Conservation (phyloP, 2,329 filamentous ascomycete genomes). For the Claviceps purpurea region DNA sequence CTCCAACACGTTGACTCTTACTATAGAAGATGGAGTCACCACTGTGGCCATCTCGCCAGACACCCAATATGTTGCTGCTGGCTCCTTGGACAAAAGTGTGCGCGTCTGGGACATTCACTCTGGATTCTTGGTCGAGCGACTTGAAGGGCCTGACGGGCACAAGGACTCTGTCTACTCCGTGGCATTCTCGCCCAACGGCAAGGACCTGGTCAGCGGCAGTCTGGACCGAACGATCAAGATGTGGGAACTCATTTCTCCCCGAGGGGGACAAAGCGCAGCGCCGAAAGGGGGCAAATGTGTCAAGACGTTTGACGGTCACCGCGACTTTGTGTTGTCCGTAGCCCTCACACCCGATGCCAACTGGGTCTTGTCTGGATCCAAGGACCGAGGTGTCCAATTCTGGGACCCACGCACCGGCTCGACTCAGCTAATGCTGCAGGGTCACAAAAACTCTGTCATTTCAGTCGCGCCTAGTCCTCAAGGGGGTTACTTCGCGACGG, state of each 20-base stretch:
- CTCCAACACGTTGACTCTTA: conserved; percentile 69
- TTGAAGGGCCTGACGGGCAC: conserved; percentile 87
- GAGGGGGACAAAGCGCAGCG: conserved; percentile 50
- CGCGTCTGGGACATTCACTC: conserved; percentile 88
- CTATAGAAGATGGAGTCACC: conserved; percentile 92
- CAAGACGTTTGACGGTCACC: conserved; percentile 93
- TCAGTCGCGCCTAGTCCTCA: conserved; percentile 88
- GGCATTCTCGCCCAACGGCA: conserved; percentile 86
- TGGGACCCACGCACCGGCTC: conserved; percentile 92
- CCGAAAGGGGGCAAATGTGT: conserved; percentile 85
- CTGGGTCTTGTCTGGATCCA: conserved; percentile 95
- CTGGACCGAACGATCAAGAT: conserved; percentile 98
- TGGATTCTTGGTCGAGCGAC: conserved; percentile 76
- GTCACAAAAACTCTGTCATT: conserved; percentile 97
- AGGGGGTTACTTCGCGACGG: conserved; percentile 83
- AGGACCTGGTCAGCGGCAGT: conserved; percentile 86
- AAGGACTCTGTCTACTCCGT: conserved; percentile 96
- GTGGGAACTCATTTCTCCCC: conserved; percentile 78
- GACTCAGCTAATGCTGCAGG: conserved; percentile 95
- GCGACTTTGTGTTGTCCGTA: conserved; percentile 93
- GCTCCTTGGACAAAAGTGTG: conserved; percentile 93
- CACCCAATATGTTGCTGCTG: conserved; percentile 85
- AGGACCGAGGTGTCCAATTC: conserved; percentile 95
- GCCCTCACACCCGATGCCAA: conserved; percentile 85
- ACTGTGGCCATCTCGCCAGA: conserved; percentile 96